These are phyloP conservation scores for Caryopteris hybrid DNA, from an alignment of 305 asterid genomes.

Conservation along the genomic window DNA sequence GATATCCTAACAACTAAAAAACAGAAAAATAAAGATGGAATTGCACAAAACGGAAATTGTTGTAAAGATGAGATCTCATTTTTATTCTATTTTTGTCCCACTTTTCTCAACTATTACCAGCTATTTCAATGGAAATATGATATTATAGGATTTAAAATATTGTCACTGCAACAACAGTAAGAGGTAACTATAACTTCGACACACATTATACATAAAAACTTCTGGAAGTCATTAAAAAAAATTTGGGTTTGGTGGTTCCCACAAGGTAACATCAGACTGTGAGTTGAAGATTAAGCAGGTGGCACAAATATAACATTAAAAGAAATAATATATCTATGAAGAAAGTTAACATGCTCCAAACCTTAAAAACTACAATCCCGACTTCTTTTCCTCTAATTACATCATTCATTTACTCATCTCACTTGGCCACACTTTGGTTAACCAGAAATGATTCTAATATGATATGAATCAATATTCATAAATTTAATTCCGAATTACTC, in stretches of 20 bases:
- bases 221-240: background rate
- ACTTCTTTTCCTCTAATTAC: background rate
- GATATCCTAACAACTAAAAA: background rate
- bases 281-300: background rate
- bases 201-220: background rate
- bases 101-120: background rate
- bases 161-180: background rate
- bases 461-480: background rate
- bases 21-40: background rate
- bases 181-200: background rate
- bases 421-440: background rate
- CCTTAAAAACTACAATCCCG: background rate
- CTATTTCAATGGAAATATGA: background rate
- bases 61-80: background rate
- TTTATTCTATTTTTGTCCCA: background rate
- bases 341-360: background rate
- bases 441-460: background rate
- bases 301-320: background rate
- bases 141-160: background rate
- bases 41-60: background rate
- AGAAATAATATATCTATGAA: background rate
- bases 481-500: background rate
- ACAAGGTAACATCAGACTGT: background rate
- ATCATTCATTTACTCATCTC: background rate
- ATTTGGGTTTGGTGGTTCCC: background rate